phyloP scores from a whole-genome alignment of 2,329 filamentous ascomycete genomes.

The Dendrostoma leiphaemia region DNA sequence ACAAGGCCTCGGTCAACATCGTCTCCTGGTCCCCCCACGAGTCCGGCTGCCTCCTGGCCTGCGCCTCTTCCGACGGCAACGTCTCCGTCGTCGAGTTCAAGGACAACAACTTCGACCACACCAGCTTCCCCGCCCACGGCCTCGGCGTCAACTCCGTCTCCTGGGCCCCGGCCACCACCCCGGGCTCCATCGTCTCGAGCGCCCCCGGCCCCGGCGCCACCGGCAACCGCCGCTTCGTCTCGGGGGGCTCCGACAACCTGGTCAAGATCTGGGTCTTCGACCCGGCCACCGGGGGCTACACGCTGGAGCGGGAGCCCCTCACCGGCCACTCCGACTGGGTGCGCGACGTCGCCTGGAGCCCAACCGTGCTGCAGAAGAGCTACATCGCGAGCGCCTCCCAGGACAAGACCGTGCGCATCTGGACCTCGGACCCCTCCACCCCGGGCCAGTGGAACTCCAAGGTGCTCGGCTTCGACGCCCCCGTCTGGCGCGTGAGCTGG shows the following conservation, averaged over 20 bases:
- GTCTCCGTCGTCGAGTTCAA: conserved; percentile 96
- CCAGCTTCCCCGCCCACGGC: conserved; percentile 87
- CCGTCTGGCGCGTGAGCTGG: conserved; percentile 97
- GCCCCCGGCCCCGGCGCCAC: conserved; percentile 57
- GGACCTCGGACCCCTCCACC: conserved; percentile 73
- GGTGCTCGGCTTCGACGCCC: conserved; percentile 80
- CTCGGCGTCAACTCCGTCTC: conserved; percentile 94
- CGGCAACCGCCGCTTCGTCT: conserved; percentile 81
- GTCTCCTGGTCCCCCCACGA: conserved; percentile 98
- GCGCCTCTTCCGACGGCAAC: conserved; percentile 89
- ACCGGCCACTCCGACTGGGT: conserved; percentile 94
- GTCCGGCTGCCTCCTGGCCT: conserved; percentile 89
- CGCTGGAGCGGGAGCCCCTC: conserved; percentile 62
- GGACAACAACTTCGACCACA: conserved; percentile 89
- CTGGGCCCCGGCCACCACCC: conserved; percentile 84
- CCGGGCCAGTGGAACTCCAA: conserved; percentile 80
- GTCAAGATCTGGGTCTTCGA: conserved; percentile 93
- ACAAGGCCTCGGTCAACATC: conserved; percentile 96
- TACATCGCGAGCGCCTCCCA: conserved; percentile 96
- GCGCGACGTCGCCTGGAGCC: conserved; percentile 94
- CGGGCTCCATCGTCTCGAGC: conserved; percentile 81
- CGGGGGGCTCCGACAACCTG: conserved; percentile 88
- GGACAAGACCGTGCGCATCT: conserved; percentile 96
- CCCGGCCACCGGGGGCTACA: conserved; percentile 57
- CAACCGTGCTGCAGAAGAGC: conserved; percentile 89